Evolutionary conservation across 805 yeast species (phyloP).

Genomic region (Geotrichum ghanense): DNA sequence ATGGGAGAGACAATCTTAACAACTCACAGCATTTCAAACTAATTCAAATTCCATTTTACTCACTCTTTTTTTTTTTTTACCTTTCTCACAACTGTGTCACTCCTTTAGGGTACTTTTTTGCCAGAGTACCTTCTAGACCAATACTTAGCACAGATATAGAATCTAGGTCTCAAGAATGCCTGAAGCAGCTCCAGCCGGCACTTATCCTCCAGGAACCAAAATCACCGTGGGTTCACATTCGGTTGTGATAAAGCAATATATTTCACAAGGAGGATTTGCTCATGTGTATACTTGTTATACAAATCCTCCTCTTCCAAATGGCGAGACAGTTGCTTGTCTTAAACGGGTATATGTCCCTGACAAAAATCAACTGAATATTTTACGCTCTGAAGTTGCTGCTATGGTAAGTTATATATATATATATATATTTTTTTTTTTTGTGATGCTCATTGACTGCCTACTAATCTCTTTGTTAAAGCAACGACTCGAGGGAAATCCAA

Average conservation of each 20-base stretch:
- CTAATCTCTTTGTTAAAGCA: constrained; percentile 33
- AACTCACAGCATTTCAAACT: no score
- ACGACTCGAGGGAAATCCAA: constrained; percentile 62
- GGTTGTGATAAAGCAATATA: constrained; percentile 54
- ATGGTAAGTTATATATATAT: constrained; percentile 35
- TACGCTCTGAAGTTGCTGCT: constrained; percentile 94
- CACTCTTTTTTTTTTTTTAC: no score
- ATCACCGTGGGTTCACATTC: constrained; percentile 78
- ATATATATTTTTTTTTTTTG: neutral
- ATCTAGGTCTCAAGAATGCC: neutral
- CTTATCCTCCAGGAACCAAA: constrained; percentile 65
- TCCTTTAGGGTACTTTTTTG: no score
- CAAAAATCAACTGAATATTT: constrained; percentile 65
- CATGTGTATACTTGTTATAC: constrained; percentile 74
- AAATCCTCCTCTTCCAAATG: constrained; percentile 30
- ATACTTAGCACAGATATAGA: no score
- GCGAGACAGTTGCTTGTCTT: constrained; percentile 57
- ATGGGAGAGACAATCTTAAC: no score
- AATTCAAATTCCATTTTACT: no score
- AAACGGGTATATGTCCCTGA: constrained; percentile 92
- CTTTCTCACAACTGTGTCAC: no score
- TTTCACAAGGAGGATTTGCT: constrained; percentile 90
- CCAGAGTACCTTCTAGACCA: no score
- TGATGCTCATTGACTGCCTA: no score
- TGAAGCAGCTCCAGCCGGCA: constrained; percentile 38